Percentiles rank a stretch among this genome's conserved stretches.
Evolutionary conservation across 208 protist species (phyloP).

Genomic region (Histomonas meleagridis): DNA sequence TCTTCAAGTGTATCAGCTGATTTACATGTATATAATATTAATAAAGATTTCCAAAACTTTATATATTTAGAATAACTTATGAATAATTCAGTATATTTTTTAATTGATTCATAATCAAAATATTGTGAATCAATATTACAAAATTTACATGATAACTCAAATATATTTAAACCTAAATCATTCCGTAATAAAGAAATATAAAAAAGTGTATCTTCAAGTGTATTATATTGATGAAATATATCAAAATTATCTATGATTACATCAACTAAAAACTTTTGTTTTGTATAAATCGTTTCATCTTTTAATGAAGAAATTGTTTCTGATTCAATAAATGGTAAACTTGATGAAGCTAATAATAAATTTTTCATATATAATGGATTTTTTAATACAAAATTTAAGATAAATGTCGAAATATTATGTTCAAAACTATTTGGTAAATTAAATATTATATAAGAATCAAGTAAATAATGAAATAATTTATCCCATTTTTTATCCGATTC

Average conservation of each 20-base stretch:
- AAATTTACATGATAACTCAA: not conserved
- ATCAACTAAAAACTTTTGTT: not conserved
- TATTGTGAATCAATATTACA: not conserved
- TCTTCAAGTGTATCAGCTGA: not conserved
- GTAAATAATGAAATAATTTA: not conserved
- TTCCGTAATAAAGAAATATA: not conserved
- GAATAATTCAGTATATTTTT: not conserved
- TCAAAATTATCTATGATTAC: not conserved
- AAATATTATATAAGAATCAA: not conserved
- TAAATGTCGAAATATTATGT: not conserved
- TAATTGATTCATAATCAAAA: not conserved
- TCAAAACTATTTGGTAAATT: not conserved
- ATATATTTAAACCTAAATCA: not conserved
- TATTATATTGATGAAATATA: not conserved
- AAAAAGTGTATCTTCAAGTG: not conserved
- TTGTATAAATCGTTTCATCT: not conserved
- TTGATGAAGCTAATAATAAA: not conserved
- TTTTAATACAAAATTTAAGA: not conserved
- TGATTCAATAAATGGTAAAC: not conserved
- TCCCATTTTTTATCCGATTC: not conserved
- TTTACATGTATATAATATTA: not conserved
- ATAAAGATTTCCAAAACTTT: not conserved
- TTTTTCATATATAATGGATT: not conserved
- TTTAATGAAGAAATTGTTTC: not conserved
- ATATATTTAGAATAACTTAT: not conserved